Percentiles rank a stretch among this genome's conserved stretches.
Evolutionary conservation across 345 rosid species (phyloP).

Genomic region (Heritiera fomes): DNA sequence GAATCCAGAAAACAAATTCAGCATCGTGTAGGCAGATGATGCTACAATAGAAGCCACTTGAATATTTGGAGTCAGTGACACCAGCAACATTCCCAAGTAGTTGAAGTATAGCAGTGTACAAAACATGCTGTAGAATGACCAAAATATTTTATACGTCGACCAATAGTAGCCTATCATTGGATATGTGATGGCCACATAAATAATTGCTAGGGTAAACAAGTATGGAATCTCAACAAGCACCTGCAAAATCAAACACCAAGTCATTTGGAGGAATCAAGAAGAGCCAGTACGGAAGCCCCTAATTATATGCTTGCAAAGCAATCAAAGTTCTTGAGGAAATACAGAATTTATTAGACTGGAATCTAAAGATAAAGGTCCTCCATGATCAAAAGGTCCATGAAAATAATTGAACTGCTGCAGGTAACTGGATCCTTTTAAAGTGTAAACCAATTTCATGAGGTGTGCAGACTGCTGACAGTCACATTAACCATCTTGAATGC

Average conservation of each 20-base stretch:
- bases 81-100: conserved; percentile 37
- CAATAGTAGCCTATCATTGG: conserved; percentile 33
- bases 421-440: background rate
- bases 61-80: conserved; percentile 36
- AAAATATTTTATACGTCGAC: conserved; percentile 36
- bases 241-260: conserved; percentile 10
- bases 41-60: conserved; percentile 33
- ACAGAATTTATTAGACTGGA: background rate
- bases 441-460: background rate
- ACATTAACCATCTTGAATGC: background rate
- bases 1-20: conserved; percentile 37
- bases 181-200: conserved; percentile 34
- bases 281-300: background rate
- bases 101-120: conserved; percentile 31
- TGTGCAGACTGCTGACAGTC: no score
- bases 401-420: background rate
- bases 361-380: background rate
- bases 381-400: background rate
- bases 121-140: conserved; percentile 33
- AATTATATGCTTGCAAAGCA: background rate
- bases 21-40: conserved; percentile 35
- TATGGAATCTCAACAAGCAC: conserved; percentile 30
- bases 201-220: conserved; percentile 25
- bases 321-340: background rate
- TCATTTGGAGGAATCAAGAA: background rate